Evolutionary conservation across 2,329 filamentous ascomycete species (phyloP).

Genomic region (Aspergillus sojae): DNA sequence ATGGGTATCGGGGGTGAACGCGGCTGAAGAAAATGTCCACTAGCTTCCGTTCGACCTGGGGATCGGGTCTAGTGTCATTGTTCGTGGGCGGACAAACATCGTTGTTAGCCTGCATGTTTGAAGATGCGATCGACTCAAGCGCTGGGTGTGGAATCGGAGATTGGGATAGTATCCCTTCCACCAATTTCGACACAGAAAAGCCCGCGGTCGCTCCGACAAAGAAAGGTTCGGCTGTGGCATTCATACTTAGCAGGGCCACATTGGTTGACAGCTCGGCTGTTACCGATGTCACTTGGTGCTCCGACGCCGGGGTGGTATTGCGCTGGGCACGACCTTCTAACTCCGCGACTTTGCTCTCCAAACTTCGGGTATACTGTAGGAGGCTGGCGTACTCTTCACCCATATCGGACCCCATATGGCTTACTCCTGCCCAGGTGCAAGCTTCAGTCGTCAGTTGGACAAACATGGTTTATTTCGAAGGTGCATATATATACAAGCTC

Average conservation of each 20-base stretch:
- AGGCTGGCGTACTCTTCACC: background rate
- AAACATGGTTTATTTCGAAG: background rate
- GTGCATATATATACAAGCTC: background rate
- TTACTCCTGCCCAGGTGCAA: background rate
- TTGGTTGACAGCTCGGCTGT: background rate
- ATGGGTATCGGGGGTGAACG: background rate
- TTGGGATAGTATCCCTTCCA: background rate
- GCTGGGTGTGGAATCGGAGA: background rate
- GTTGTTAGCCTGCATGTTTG: background rate
- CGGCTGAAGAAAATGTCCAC: background rate
- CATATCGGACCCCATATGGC: background rate
- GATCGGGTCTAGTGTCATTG: background rate
- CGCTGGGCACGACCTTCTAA: background rate
- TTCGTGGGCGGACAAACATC: background rate
- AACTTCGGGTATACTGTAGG: background rate
- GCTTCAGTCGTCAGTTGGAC: background rate
- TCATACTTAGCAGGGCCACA: background rate
- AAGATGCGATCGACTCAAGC: background rate
- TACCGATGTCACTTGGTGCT: background rate
- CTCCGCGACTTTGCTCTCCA: background rate
- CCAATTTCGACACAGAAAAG: background rate
- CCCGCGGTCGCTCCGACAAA: background rate
- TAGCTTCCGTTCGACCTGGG: background rate
- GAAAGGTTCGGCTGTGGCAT: background rate
- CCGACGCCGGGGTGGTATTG: background rate